A percentile compares a stretch with the other conserved stretches of the same genome.
These are phyloP conservation scores for Imleria badia DNA, from an alignment of 768 basidiomycete species.

Conservation along the genomic window DNA sequence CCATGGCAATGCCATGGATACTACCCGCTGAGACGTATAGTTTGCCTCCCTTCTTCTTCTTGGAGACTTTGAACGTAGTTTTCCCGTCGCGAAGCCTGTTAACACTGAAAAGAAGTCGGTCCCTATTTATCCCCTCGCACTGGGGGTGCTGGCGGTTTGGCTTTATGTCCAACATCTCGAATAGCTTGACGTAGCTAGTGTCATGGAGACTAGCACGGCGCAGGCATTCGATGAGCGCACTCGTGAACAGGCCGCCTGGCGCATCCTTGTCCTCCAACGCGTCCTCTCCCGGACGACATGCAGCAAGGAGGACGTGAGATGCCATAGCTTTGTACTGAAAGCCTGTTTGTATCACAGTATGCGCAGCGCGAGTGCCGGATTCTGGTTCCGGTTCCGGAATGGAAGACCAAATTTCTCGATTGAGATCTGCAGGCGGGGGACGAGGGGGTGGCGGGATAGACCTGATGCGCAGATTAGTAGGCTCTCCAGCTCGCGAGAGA, in stretches of 20 bases:
- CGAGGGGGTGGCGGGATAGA: constrained; percentile 11
- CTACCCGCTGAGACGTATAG: too few relatives aligned
- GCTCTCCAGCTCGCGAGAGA: constrained; percentile 6
- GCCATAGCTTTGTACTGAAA: constrained; percentile 18
- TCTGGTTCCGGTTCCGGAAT: background rate
- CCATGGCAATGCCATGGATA: too few relatives aligned
- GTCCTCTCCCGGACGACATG: constrained; percentile 14
- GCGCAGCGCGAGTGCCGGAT: constrained; percentile 4
- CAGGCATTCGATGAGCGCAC: constrained; percentile 17
- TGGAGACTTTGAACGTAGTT: constrained; percentile 17
- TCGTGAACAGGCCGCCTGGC: constrained; percentile 20
- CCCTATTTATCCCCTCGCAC: constrained; percentile 17
- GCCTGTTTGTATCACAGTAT: constrained; percentile 5
- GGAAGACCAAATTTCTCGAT: constrained; percentile 8
- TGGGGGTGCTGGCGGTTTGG: constrained; percentile 12
- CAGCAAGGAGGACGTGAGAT: constrained; percentile 23
- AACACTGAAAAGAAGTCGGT: constrained; percentile 19
- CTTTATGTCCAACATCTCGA: constrained; percentile 13
- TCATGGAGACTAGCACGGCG: constrained; percentile 5
- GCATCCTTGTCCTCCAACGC: constrained; percentile 13
- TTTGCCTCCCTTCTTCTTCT: too few relatives aligned
- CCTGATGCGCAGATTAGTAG: background rate
- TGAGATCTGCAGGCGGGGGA: constrained; percentile 14
- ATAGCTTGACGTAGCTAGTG: constrained; percentile 14
- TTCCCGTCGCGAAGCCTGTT: constrained; percentile 12